Base-by-base conservation (phyloP, 1,284 basidiomycete genomes). In the Grifola frondosa region DNA sequence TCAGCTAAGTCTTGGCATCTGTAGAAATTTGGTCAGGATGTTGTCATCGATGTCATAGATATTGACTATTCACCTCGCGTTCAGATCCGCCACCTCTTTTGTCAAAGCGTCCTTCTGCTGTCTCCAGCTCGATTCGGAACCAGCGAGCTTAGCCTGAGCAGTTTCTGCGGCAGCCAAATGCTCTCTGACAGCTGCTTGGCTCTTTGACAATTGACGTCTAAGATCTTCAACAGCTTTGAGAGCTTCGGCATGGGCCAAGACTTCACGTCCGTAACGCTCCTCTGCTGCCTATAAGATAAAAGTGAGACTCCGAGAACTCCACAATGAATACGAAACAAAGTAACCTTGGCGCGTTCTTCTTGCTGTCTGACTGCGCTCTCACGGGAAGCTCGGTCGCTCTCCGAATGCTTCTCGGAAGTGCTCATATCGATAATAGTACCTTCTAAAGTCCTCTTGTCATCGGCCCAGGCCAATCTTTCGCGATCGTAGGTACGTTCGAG, bases 161-260 rank as follows among this genome's bases (percentile, higher is more conserved):
- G 86, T 91, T 52, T 91, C 83, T 3, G 81, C 78, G 4, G 77
- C 70, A 6, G 77, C 73, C 22, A 74, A 64, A 43, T 77, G 71
- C 45, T 88, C 79, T 12, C 84, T 73, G 7, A 78, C 71, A 16
- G 74, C 58, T 5, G 66, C 60, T 55, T 83, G 80, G 10, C 73
- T 64, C 19, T 66, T 59, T 10, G 69, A 59, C 3, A 92, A 69
- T 37, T 89, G 78, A 44, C 77, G 71, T 62, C 83, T 86, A 47
- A 91, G 70, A 11, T 65, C 68, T 15, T 84, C 78, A 15, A 90
- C 73, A 6, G 71, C 57, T 66, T 90, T 90, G 70, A 93, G 83
- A 2, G 87, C 77, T 37, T 91, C 84, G 0, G 90, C 91, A 62
- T 94, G 91, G 1, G 86, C 73, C 20, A 93, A 65, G n/a, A 93